Evolutionary conservation across 1,284 basidiomycete species (phyloP), one percentile per base, ranked within the genome.

Genomic region (Ustilago cynodontis): DNA sequence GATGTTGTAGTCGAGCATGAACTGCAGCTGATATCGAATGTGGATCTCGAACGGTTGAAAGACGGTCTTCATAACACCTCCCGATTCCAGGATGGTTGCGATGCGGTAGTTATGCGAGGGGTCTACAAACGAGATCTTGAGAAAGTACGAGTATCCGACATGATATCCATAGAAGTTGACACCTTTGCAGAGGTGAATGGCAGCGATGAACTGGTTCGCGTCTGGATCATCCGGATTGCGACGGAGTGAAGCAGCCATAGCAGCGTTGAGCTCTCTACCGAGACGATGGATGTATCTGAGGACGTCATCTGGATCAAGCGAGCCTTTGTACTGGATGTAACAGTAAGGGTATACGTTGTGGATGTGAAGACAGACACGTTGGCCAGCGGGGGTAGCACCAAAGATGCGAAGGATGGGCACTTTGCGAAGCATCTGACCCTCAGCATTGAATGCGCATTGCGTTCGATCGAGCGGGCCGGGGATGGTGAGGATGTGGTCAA

Each of bases 81-180:
- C 84, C 0, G 66, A 68, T 59, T 82, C 81, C 18, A 86, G 75
- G 22, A 83, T 71, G n/a, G 77, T 70, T 7, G 78, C 78, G 9
- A 86, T 52, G 18, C 83, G 77, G 31, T 66, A 67, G 62, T 78
- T 82, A 62, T 79, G 71, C 5, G 65, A 58, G 0, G 84, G 84
- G 79, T 97, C 91, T 54, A 89, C 88, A 63, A 95, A 88, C 75
- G 91, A 88, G 56, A 99, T 90, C 86, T 98, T 98, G 86, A 99
- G 90, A 87, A 93, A 99, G 29, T 94, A 94, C 11, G 90, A 89
- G 83, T 94, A 93, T 28, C 91, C 91, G 20, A 93, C 89, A 85
- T 95, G 93, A 86, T 95, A 98, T 9, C 96, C 96, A 86, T 98
- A 99, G 86, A 98, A 98, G 78, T 93, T 92, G 24, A 93, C 88